These are phyloP conservation scores for Candida andamanensis DNA, from an alignment of 805 yeast species.

Conservation along the genomic window DNA sequence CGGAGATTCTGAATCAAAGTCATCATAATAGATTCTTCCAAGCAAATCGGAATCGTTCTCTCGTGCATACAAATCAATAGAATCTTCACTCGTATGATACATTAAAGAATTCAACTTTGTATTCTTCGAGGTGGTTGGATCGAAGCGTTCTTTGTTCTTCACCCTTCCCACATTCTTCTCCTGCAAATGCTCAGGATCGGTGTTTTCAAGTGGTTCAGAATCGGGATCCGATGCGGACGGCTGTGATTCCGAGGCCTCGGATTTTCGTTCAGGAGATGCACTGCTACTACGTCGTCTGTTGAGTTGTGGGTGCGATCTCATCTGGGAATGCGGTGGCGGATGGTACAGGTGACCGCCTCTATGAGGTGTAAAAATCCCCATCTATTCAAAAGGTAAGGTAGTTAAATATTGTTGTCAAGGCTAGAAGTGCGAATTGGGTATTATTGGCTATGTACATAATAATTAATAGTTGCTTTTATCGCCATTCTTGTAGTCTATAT, in stretches of 20 bases:
- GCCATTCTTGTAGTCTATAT: slow-evolving; percentile 20
- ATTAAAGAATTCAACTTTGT: slow-evolving; percentile 35
- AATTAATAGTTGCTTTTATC: too few relatives aligned
- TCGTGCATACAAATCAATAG: slow-evolving; percentile 31
- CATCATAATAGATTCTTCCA: slow-evolving; percentile 40
- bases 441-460: background rate
- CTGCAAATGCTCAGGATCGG: slow-evolving; percentile 1
- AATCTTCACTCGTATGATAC: slow-evolving; percentile 34
- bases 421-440: background rate
- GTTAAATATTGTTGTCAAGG: background rate
- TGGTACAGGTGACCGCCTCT: slow-evolving; percentile 7
- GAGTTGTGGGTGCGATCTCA: slow-evolving; percentile 12
- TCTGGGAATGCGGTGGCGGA: slow-evolving; percentile 5
- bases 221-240: slow-evolving; percentile 1
- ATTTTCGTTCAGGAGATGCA: slow-evolving; percentile 4
- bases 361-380: slow-evolving; percentile 14
- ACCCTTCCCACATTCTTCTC: slow-evolving; percentile 9
- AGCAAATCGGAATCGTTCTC: slow-evolving; percentile 37
- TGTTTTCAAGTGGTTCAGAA: background rate
- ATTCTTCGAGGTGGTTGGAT: slow-evolving; percentile 29
- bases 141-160: slow-evolving; percentile 11
- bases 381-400: too few relatives aligned
- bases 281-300: slow-evolving; percentile 4
- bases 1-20: slow-evolving; percentile 33
- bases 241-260: too few relatives aligned